Evolutionary conservation across 2,329 filamentous ascomycete genomes (phyloP), one percentile per base, ranked within the genome.

Genomic region (Apiospora sp.): DNA sequence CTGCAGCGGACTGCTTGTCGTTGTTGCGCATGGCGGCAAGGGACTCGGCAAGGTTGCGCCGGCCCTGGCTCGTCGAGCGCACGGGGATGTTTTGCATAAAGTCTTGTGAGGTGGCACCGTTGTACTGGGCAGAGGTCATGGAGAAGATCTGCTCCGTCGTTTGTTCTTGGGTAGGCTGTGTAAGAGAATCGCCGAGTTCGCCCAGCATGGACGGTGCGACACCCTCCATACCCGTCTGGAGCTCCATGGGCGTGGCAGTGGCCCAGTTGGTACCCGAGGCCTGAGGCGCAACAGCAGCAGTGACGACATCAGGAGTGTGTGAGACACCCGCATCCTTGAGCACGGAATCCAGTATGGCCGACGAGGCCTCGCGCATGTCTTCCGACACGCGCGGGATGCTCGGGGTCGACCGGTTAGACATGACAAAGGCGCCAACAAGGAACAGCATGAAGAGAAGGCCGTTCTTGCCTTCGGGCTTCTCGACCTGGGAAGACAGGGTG

Each of bases 381-480:
- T 96, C 93, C 48, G 94, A 93, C 80, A 96, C 92, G 72, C 90
- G 90, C 69, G 93, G 93, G 77, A 97, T 92, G 76, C 91, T 90
- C 51, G 92, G 86, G 27, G 92, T 87, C 64, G 91, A 90, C 77
- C 91, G 91, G 84, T 95, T 97, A 44, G 96, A 98, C 74, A 96
- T 93, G 78, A 98, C 95, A 81, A 98, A 98, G 71, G 96, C 96
- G 80, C 96, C 96, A 76, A 98, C 95, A 71, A 99, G 92, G 80
- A 99, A 93, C 77, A 98, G 93, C 94, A 98, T 97, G 83, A 96
- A 92, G 82, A 98, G 88, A 78, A 98, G 85, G 79, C 94, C 90
- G 70, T 94, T 94, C 78, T 95, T 93, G 77, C 94, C 92, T 74
- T 92, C 88, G 73, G 89, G 85, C 84, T 92, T 92, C 75, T 92